These are phyloP conservation scores for Macrotyloma uniflorum DNA, from an alignment of 306 rosid species.

Conservation along the genomic window DNA sequence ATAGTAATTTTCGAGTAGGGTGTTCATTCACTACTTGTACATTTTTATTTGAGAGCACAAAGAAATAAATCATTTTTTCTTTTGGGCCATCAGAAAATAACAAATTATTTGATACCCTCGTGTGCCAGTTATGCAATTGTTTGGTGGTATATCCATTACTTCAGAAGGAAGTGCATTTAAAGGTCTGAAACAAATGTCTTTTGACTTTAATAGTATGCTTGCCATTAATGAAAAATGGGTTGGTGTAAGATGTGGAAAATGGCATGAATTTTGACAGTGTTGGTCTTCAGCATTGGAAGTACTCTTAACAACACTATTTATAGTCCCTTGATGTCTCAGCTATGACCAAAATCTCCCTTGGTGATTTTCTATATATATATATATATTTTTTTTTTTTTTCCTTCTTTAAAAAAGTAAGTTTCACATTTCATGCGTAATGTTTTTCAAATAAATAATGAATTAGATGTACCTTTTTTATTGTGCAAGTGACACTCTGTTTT, in stretches of 20 bases:
- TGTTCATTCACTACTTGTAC: constrained; percentile 43
- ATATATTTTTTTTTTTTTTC: too few relatives aligned
- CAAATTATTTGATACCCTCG: neutral
- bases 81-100: constrained; percentile 25
- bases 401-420: neutral
- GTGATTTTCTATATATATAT: too few relatives aligned
- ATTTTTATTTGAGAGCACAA: constrained; percentile 36
- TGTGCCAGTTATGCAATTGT: constrained; percentile 9
- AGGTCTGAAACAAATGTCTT: neutral
- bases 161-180: neutral
- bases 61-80: constrained; percentile 27
- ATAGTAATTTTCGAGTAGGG: constrained; percentile 31
- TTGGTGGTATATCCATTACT: neutral
- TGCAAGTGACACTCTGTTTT: neutral
- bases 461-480: neutral
- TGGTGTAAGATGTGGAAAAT: constrained; percentile 20
- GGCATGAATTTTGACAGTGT: neutral
- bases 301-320: too few relatives aligned
- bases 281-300: too few relatives aligned
- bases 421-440: too few relatives aligned
- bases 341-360: too few relatives aligned
- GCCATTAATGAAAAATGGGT: constrained; percentile 9
- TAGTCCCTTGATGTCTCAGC: too few relatives aligned
- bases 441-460: neutral
- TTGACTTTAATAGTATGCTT: constrained; percentile 2